phyloP scores from a whole-genome alignment of 108 stramenopile genomes.

The Nitzschia putrida region DNA sequence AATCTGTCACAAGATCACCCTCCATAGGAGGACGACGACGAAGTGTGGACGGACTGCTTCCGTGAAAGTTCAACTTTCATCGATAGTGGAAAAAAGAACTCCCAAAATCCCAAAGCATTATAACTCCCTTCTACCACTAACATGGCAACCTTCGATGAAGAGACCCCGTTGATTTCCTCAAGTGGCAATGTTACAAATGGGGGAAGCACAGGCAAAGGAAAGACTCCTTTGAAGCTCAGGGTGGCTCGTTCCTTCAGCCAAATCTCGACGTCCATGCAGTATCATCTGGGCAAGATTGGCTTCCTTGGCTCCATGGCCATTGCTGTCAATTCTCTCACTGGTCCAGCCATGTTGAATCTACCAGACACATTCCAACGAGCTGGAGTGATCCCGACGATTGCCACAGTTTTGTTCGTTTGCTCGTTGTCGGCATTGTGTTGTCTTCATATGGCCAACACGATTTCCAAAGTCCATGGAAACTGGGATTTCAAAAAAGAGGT shows the following conservation, averaged over 20 bases:
- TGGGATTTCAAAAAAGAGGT: slow-evolving; percentile 43
- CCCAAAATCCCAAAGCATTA: too few species aligned
- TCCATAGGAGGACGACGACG: too few species aligned
- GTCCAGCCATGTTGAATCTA: slow-evolving; percentile 77
- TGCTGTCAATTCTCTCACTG: slow-evolving; percentile 68
- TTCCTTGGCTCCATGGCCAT: slow-evolving; percentile 61
- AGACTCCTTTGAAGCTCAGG: background rate
- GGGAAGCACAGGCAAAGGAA: background rate
- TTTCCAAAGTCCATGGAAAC: slow-evolving; percentile 61
- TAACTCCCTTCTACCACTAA: too few species aligned
- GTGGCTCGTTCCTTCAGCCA: background rate
- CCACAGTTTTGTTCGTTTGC: slow-evolving; percentile 53
- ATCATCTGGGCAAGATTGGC: slow-evolving; percentile 41
- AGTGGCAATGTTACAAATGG: background rate
- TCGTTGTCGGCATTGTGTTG: slow-evolving; percentile 62
- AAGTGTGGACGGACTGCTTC: too few species aligned
- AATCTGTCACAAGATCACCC: too few species aligned
- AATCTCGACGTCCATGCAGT: background rate
- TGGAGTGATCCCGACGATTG: slow-evolving; percentile 66
- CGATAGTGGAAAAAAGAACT: too few species aligned
- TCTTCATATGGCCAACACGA: slow-evolving; percentile 68
- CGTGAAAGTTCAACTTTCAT: too few species aligned
- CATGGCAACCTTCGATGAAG: slow-evolving; percentile 1
- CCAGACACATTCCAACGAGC: slow-evolving; percentile 69
- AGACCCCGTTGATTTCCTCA: slow-evolving; percentile 6